Percentiles rank a stretch among this genome's conserved stretches.
These are phyloP conservation scores for Trametes cubensis DNA, from an alignment of 768 basidiomycete genomes.

Conservation along the genomic window DNA sequence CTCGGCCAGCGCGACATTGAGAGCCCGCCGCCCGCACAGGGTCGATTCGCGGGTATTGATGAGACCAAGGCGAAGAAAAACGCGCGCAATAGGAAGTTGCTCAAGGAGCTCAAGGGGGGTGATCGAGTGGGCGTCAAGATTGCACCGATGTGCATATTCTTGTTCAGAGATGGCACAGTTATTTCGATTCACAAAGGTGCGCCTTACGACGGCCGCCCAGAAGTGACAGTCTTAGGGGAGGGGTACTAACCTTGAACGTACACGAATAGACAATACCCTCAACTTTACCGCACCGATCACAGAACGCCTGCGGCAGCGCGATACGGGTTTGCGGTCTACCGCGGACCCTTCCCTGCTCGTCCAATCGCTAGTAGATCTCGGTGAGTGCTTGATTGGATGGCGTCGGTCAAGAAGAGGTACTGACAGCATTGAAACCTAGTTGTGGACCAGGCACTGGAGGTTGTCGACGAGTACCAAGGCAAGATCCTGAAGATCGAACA, in stretches of 20 bases:
- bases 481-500: conserved; percentile 65
- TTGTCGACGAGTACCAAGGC: conserved; percentile 68
- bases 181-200: conserved; percentile 17
- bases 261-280: conserved; percentile 40
- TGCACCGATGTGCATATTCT: conserved; percentile 67
- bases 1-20: conserved; percentile 23
- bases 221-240: not conserved
- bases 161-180: conserved; percentile 60
- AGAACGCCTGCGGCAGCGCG: conserved; percentile 56
- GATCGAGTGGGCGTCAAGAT: conserved; percentile 63
- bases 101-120: conserved; percentile 49
- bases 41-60: conserved; percentile 14
- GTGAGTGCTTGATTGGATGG: conserved; percentile 27
- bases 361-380: conserved; percentile 65
- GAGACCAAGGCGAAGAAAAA: conserved; percentile 22
- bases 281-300: conserved; percentile 59
- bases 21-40: conserved; percentile 7
- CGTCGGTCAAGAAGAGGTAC: conserved; percentile 22
- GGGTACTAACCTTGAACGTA: no score
- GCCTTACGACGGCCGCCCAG: not conserved
- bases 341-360: conserved; percentile 72
- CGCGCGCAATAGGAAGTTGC: conserved; percentile 32
- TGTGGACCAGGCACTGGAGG: conserved; percentile 68
- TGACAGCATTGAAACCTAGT: conserved; percentile 40
- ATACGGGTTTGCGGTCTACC: conserved; percentile 62